These are phyloP conservation scores for Exophiala sp. DNA, from an alignment of 2,329 filamentous ascomycete species.

Conservation along the genomic window DNA sequence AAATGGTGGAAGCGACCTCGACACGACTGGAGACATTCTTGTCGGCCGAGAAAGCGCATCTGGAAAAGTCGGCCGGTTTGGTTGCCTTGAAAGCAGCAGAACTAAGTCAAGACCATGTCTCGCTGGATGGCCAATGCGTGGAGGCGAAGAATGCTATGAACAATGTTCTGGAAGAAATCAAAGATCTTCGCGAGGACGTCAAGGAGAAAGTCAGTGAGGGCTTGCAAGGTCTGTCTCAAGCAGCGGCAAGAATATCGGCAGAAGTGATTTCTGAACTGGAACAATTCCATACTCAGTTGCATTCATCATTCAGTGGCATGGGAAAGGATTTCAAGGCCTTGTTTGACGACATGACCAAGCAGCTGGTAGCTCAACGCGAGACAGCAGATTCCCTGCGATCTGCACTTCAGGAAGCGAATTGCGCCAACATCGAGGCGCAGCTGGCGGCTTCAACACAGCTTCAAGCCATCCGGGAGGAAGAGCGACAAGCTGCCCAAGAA, in stretches of 20 bases:
- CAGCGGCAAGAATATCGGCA: slow-evolving; percentile 80
- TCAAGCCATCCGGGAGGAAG: slow-evolving; percentile 65
- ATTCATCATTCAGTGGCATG: slow-evolving; percentile 74
- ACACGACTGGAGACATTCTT: slow-evolving; percentile 72
- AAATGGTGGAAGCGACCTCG: slow-evolving; percentile 62
- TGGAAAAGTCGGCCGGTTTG: slow-evolving; percentile 64
- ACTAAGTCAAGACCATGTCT: slow-evolving; percentile 62
- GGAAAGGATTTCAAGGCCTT: slow-evolving; percentile 79
- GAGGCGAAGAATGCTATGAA: slow-evolving; percentile 79
- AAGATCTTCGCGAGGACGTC: slow-evolving; percentile 78
- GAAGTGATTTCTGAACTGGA: slow-evolving; percentile 82
- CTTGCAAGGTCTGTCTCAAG: slow-evolving; percentile 71
- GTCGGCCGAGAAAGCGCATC: slow-evolving; percentile 62
- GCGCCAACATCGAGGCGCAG: slow-evolving; percentile 62
- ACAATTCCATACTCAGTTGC: slow-evolving; percentile 74
- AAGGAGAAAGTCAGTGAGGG: slow-evolving; percentile 81
- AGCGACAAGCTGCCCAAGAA: slow-evolving; percentile 63
- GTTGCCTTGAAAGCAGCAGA: slow-evolving; percentile 62
- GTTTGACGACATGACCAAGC: slow-evolving; percentile 72
- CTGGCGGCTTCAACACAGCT: slow-evolving; percentile 60
- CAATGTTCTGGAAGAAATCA: slow-evolving; percentile 83
- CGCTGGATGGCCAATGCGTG: slow-evolving; percentile 50
- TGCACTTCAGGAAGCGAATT: slow-evolving; percentile 65
- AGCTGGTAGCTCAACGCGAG: slow-evolving; percentile 67
- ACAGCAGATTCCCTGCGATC: slow-evolving; percentile 68